Evolutionary conservation across 2,329 filamentous ascomycete genomes (phyloP), one percentile per base, ranked within the genome.

Genomic region (Pseudogymnoascus pannorum): DNA sequence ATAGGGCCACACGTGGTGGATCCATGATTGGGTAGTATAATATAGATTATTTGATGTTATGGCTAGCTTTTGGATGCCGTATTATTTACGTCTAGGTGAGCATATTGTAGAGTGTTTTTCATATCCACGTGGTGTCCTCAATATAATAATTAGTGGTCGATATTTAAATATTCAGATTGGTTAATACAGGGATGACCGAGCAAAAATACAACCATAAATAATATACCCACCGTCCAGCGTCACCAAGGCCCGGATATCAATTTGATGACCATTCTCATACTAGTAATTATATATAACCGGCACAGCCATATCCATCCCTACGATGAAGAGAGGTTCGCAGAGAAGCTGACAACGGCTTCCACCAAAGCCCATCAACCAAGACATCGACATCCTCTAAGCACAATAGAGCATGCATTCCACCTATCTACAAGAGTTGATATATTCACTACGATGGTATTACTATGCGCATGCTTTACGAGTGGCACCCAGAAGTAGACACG

Each of bases 1-100:
- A 69, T 68, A n/a, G 65, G 67, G 3, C 69, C 71, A 18, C 62
- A 60, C 38, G 18, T 51, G 26, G 26, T 54, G 48, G 26, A 20
- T 54, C 6, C 48, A 54, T 54, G 20, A 18, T 26, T 31, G 18
- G 26, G 48, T 9, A 3, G 18, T 54, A 11, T 54, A 31, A 54
- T 54, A 54, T 14, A 54, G 16, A 20, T 4, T 11, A 54, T 26
- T 31, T 20, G 3, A 54, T 31, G 26, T 14, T 33, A 54, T 3
- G 14, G 12, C 24, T 54, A 26, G 9, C 5, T 7, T 2, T 54
- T 54, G n/a, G 3, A 4, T 54, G 18, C 18, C n/a, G 18, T 5
- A 11, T 4, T 54, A 7, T 54, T 54, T 31, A 4, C 3, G 1
- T 18, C n/a, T 4, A 9, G n/a, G 2, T 26, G 4, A 0, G 4